Percentiles rank a stretch among this genome's conserved stretches.
phyloP scores from a whole-genome alignment of 257 asterid species.

The Jacaranda copaia region DNA sequence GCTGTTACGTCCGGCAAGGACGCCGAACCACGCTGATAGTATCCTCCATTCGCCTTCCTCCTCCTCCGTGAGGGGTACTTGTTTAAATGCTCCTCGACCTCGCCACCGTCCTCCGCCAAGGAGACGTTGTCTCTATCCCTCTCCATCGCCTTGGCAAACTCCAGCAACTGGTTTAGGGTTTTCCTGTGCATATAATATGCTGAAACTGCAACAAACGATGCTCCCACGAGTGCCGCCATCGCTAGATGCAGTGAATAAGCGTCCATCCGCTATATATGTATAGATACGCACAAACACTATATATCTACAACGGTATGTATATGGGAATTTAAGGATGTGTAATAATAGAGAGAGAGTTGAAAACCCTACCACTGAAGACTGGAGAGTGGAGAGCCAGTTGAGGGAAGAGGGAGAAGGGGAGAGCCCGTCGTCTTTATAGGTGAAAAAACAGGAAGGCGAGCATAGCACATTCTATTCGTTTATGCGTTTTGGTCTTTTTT shows the following conservation, averaged over 20 bases:
- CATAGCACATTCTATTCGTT: constrained; percentile 5
- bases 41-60: constrained; percentile 49
- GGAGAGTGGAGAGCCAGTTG: background rate
- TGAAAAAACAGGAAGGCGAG: background rate
- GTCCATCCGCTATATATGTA: constrained; percentile 46
- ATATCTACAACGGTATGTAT: background rate
- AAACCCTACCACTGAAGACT: constrained; percentile 29
- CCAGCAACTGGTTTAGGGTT: constrained; percentile 64
- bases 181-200: constrained; percentile 74
- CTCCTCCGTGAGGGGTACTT: constrained; percentile 38
- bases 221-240: constrained; percentile 77
- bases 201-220: constrained; percentile 70
- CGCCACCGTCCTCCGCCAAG: constrained; percentile 35
- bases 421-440: constrained; percentile 28
- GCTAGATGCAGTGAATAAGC: constrained; percentile 62
- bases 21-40: constrained; percentile 51
- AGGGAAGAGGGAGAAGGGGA: background rate
- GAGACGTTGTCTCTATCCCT: constrained; percentile 46
- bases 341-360: constrained; percentile 1
- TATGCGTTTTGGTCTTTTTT: background rate
- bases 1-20: constrained; percentile 60
- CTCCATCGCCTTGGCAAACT: constrained; percentile 64
- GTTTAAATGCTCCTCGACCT: constrained; percentile 42
- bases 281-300: background rate
- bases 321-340: background rate